These are phyloP conservation scores for Pseudisothecium myosuroides DNA, from an alignment of 225 moss, liverwort and hornwort species.

Conservation along the genomic window DNA sequence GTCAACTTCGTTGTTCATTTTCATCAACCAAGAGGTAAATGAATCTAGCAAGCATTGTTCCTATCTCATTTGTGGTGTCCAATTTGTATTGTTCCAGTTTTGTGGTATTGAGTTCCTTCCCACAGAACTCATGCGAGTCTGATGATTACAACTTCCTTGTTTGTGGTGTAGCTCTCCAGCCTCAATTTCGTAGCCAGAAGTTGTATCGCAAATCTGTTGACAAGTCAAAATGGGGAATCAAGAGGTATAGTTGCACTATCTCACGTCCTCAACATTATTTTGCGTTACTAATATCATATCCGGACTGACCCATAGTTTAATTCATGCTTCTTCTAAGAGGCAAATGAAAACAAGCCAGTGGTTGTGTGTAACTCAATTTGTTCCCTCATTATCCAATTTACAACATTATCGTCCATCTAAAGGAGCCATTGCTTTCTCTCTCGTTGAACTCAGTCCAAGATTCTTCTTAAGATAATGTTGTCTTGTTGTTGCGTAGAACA, in stretches of 20 bases:
- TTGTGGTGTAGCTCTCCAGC: background rate
- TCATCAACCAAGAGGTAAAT: background rate
- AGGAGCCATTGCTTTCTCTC: background rate
- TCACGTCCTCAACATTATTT: background rate
- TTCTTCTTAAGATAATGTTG: background rate
- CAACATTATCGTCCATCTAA: background rate
- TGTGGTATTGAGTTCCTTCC: background rate
- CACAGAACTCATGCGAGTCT: background rate
- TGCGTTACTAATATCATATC: background rate
- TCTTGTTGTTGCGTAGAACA: background rate
- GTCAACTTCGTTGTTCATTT: background rate
- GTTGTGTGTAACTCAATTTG: background rate
- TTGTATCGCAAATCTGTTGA: background rate
- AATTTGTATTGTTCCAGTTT: background rate
- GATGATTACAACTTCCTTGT: background rate
- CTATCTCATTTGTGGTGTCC: background rate
- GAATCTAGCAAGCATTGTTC: background rate
- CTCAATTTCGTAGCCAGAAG: background rate
- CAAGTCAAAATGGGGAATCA: conserved; percentile 19
- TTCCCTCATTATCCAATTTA: background rate
- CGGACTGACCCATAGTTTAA: background rate
- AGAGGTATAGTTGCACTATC: conserved; percentile 3
- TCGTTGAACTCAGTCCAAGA: background rate
- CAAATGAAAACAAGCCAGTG: background rate
- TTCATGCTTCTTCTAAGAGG: background rate